A percentile compares a stretch with the other conserved stretches of the same genome.
These are phyloP conservation scores for Cladosporium sp. DNA, from an alignment of 2,329 filamentous ascomycete genomes.

Conservation along the genomic window DNA sequence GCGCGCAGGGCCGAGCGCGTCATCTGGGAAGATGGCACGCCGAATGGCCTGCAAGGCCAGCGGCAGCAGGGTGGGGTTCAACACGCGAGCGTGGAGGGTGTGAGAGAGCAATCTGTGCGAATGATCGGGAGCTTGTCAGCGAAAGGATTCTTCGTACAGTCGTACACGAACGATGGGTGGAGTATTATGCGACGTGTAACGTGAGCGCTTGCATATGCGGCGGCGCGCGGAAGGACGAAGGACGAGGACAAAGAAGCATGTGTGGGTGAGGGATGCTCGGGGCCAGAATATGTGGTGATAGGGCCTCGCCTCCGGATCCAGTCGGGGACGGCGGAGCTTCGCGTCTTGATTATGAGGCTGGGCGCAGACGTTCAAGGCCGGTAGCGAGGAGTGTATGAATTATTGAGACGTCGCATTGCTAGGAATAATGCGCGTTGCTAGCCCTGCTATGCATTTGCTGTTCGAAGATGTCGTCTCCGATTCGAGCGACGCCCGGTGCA, in stretches of 20 bases:
- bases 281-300: slow-evolving; percentile 4
- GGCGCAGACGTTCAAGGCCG: background rate
- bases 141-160: background rate
- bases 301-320: background rate
- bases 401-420: slow-evolving; percentile 3
- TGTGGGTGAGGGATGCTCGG: slow-evolving; percentile 1
- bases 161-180: background rate
- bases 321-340: background rate
- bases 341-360: background rate
- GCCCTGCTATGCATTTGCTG: slow-evolving; percentile 5
- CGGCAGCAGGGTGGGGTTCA: slow-evolving; percentile 45
- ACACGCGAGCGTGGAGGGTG: slow-evolving; percentile 16
- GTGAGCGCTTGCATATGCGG: slow-evolving; percentile 20
- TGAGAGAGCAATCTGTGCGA: slow-evolving; percentile 17
- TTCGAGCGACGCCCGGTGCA: background rate
- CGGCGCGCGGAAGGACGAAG: background rate
- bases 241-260: background rate
- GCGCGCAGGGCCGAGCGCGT: slow-evolving; percentile 67
- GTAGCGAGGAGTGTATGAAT: slow-evolving; percentile 6
- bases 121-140: background rate
- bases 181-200: slow-evolving; percentile 13
- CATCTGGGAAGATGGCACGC: slow-evolving; percentile 82
- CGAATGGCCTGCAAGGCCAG: slow-evolving; percentile 67
- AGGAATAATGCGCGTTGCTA: slow-evolving; percentile 8
- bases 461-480: slow-evolving; percentile 10